phyloP scores from a whole-genome alignment of 169 alveolate genomes.

The Plasmodium billcollinsi region DNA sequence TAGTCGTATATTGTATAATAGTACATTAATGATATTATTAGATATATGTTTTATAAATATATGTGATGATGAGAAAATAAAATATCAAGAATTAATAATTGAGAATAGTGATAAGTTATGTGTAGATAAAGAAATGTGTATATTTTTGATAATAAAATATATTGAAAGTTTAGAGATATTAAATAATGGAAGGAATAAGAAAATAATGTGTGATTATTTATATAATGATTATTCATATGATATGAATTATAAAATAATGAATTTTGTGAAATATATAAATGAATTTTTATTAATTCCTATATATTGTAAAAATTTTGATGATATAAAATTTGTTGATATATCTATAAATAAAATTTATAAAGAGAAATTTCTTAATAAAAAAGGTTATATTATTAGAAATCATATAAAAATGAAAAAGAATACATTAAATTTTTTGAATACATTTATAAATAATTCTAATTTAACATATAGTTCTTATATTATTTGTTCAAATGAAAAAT shows the following conservation, averaged over 20 bases:
- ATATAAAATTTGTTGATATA: slow-evolving; percentile 30
- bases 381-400: slow-evolving; percentile 32
- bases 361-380: slow-evolving; percentile 24
- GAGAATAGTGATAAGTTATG: slow-evolving; percentile 18
- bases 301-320: slow-evolving; percentile 23
- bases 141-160: slow-evolving; percentile 51
- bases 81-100: slow-evolving; percentile 42
- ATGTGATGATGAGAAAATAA: slow-evolving; percentile 61
- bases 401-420: slow-evolving; percentile 73
- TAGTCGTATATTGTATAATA: slow-evolving; percentile 45
- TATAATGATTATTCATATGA: slow-evolving; percentile 1
- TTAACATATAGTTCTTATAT: slow-evolving; percentile 41
- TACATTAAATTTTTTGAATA: slow-evolving; percentile 47
- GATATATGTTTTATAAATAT: slow-evolving; percentile 50
- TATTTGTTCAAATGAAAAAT: slow-evolving; percentile 54
- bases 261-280: slow-evolving; percentile 24
- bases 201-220: slow-evolving; percentile 28
- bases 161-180: slow-evolving; percentile 55
- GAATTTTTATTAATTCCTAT: slow-evolving; percentile 65
- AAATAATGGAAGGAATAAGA: slow-evolving; percentile 30
- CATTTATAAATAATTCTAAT: slow-evolving; percentile 26
- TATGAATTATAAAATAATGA: slow-evolving; percentile 14
- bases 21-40: slow-evolving; percentile 44
- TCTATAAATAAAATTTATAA: slow-evolving; percentile 20
- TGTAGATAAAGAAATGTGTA: slow-evolving; percentile 21